These are phyloP conservation scores for Solanum arcanum DNA, from an alignment of 257 asterid genomes.

Conservation along the genomic window DNA sequence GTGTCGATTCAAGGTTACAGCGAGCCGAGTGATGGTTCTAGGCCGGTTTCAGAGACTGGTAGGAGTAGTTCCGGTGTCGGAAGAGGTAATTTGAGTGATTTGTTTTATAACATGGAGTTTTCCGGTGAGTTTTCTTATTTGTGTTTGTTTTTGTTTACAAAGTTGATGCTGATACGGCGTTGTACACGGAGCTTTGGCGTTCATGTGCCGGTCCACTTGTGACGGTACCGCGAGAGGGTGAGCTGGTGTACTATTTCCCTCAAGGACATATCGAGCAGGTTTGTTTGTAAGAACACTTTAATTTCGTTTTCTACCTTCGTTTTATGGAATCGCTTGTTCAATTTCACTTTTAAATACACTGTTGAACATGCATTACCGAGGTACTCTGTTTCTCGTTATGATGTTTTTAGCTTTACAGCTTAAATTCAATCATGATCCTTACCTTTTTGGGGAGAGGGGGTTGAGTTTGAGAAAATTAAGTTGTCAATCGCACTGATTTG, in stretches of 20 bases:
- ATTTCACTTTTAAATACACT: not conserved
- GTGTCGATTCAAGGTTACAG: conserved; percentile 46
- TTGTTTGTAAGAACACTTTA: not conserved
- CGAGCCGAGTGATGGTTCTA: conserved; percentile 26
- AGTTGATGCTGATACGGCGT: conserved; percentile 75
- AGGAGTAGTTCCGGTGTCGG: conserved; percentile 32
- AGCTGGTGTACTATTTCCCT: conserved; percentile 83
- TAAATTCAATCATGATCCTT: not conserved
- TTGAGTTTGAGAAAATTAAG: not conserved
- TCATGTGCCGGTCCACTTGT: conserved; percentile 98
- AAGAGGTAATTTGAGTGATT: conserved; percentile 13
- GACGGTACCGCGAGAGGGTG: conserved; percentile 72
- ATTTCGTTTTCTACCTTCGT: not conserved
- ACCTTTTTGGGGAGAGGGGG: not conserved
- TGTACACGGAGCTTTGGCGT: conserved; percentile 85
- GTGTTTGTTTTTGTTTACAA: not conserved
- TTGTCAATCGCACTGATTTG: not conserved
- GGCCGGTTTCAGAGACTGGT: conserved; percentile 12
- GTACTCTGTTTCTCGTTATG: not conserved
- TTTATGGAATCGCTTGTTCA: not conserved
- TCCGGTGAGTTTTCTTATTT: not conserved
- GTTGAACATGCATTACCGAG: not conserved
- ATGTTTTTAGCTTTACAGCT: not conserved
- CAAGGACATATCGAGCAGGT: conserved; percentile 99
- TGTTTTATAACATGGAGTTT: not conserved